Evolutionary conservation across 306 rosid species (phyloP).

Genomic region (Prinsepia uniflora): DNA sequence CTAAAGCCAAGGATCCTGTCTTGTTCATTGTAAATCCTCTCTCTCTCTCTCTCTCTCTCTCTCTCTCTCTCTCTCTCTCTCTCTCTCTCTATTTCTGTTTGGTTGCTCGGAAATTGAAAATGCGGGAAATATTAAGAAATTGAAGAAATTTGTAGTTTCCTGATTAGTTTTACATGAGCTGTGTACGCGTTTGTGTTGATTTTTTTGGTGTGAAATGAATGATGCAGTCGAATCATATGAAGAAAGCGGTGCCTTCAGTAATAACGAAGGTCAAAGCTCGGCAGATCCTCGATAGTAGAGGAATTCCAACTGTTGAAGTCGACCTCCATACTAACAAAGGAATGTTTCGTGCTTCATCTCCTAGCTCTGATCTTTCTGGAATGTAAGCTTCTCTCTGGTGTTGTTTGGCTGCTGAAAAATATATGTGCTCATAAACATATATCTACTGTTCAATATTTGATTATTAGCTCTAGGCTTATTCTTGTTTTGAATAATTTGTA

Average conservation of each 20-base stretch:
- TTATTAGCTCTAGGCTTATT: not conserved
- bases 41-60: too few species aligned
- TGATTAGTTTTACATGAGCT: not conserved
- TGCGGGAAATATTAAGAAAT: not conserved
- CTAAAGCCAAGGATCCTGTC: conserved; percentile 86
- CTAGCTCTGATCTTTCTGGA: conserved; percentile 69
- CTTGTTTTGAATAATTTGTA: not conserved
- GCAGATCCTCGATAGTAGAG: conserved; percentile 97
- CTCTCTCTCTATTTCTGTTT: conserved; percentile 10
- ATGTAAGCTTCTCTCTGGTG: conserved; percentile 39
- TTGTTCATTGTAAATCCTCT: conserved; percentile 68
- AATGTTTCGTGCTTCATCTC: conserved; percentile 80
- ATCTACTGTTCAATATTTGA: not conserved
- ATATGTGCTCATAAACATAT: not conserved
- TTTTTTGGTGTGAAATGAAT: not conserved
- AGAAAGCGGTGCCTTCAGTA: conserved; percentile 62
- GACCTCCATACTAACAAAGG: conserved; percentile 81
- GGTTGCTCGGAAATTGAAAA: not conserved
- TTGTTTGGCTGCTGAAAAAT: not conserved
- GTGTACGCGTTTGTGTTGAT: not conserved
- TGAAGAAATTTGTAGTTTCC: not conserved
- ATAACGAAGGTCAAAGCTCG: conserved; percentile 80
- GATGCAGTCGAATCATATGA: conserved; percentile 74
- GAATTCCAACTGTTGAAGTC: conserved; percentile 92
- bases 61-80: not conserved